These are phyloP conservation scores for Tulasnella sp. DNA, from an alignment of 768 basidiomycete genomes.

Conservation along the genomic window DNA sequence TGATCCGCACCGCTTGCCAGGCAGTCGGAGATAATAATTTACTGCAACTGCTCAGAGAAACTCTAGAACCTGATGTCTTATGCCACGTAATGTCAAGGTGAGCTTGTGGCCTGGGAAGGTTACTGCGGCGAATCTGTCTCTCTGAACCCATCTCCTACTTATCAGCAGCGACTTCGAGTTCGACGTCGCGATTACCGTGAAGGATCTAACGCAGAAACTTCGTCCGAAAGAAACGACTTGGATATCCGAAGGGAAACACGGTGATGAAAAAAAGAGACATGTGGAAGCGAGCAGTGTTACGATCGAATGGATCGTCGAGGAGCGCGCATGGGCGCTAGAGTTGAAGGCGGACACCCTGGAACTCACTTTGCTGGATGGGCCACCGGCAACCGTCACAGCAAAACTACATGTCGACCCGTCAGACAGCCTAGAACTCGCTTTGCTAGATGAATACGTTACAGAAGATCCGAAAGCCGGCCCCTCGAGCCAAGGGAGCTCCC, in stretches of 20 bases:
- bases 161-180: not conserved
- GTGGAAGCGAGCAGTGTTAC: not conserved
- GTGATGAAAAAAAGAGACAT: not conserved
- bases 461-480: not conserved
- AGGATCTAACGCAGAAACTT: not conserved
- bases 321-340: constrained; percentile 17
- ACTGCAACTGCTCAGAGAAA: constrained; percentile 3
- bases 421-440: not conserved
- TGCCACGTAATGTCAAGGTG: not conserved
- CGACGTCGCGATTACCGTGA: not conserved
- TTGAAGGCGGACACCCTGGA: not conserved
- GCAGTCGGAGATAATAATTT: not conserved
- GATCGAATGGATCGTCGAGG: constrained; percentile 18
- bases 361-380: not conserved
- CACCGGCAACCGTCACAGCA: not conserved
- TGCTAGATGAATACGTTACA: not conserved
- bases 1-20: constrained; percentile 9
- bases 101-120: not conserved
- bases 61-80: not conserved
- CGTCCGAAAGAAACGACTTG: not conserved
- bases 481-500: not conserved
- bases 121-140: not conserved
- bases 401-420: not conserved
- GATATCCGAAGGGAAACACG: not conserved
- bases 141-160: not conserved